phyloP scores from a whole-genome alignment of 2,329 filamentous ascomycete genomes.

The Stagonosporopsis chrysanthemi region DNA sequence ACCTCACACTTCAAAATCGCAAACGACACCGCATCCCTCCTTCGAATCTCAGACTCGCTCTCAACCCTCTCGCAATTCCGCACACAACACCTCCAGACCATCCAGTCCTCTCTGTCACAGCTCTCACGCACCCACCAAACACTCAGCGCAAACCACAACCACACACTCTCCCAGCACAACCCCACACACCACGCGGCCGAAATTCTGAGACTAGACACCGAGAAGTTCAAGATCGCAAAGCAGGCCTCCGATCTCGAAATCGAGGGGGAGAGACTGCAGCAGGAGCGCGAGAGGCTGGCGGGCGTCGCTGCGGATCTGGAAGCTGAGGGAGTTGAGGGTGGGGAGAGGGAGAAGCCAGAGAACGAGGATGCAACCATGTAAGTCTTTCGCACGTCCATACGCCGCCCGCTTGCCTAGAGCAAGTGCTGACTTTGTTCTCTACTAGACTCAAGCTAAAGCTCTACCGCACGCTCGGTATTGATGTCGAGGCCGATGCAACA shows the following conservation, averaged over 20 bases:
- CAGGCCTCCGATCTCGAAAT: slow-evolving; percentile 87
- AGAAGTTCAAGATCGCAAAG: slow-evolving; percentile 96
- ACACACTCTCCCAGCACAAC: slow-evolving; percentile 77
- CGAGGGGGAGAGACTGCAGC: slow-evolving; percentile 89
- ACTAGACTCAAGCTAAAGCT: slow-evolving; percentile 80
- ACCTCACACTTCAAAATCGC: slow-evolving; percentile 94
- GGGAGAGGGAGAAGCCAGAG: slow-evolving; percentile 58
- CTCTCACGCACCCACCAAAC: slow-evolving; percentile 79
- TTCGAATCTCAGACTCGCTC: slow-evolving; percentile 84
- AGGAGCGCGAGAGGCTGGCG: slow-evolving; percentile 77
- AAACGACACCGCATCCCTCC: slow-evolving; percentile 83
- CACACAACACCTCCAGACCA: slow-evolving; percentile 68
- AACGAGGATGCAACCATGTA: slow-evolving; percentile 59
- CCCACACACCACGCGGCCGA: slow-evolving; percentile 80
- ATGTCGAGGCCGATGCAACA: slow-evolving; percentile 78
- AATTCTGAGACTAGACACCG: slow-evolving; percentile 86
- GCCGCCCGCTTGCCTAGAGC: not conserved
- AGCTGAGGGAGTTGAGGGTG: slow-evolving; percentile 83
- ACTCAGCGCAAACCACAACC: slow-evolving; percentile 76
- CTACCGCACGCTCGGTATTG: slow-evolving; percentile 89
- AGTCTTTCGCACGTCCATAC: slow-evolving; percentile 28
- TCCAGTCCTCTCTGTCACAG: slow-evolving; percentile 54
- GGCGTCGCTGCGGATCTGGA: slow-evolving; percentile 83
- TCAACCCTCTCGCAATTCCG: slow-evolving; percentile 84
- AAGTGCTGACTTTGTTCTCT: not conserved